phyloP scores from a whole-genome alignment of 352 stramenopile species.

The Pythium guiyangense region DNA sequence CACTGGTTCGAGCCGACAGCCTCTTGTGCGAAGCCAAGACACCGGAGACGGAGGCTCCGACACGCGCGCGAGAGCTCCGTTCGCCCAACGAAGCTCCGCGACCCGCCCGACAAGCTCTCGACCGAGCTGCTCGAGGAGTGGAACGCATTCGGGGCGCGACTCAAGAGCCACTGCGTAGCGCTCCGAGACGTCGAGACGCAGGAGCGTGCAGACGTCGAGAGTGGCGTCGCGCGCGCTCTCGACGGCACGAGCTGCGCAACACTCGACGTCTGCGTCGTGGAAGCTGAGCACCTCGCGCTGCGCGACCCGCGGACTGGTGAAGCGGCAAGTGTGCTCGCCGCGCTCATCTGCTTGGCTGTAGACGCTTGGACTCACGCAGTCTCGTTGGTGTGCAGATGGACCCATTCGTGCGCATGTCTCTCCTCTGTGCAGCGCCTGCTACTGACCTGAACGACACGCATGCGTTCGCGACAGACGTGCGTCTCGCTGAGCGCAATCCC shows the following conservation, averaged over 20 bases:
- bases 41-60: neutral
- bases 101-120: slow-evolving; percentile 28
- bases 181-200: slow-evolving; percentile 14
- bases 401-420: slow-evolving; percentile 39
- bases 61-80: slow-evolving; percentile 3
- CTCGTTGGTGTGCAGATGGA: no score
- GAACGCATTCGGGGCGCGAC: slow-evolving; percentile 13
- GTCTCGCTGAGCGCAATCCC: slow-evolving; percentile 40
- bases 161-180: slow-evolving; percentile 19
- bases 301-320: slow-evolving; percentile 40
- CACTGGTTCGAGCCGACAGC: slow-evolving; percentile 50
- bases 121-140: slow-evolving; percentile 24
- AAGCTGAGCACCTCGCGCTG: slow-evolving; percentile 44
- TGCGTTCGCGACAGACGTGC: slow-evolving; percentile 27
- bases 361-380: no score
- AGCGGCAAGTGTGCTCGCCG: slow-evolving; percentile 20
- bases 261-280: slow-evolving; percentile 33
- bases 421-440: no score
- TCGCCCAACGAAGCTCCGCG: slow-evolving; percentile 19
- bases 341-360: no score
- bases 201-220: slow-evolving; percentile 27
- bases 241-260: slow-evolving; percentile 28
- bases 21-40: slow-evolving; percentile 5
- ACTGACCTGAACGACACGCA: no score
- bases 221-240: slow-evolving; percentile 20